phyloP scores from a whole-genome alignment of 2,329 filamentous ascomycete genomes.

The Leptographium radiaticola region DNA sequence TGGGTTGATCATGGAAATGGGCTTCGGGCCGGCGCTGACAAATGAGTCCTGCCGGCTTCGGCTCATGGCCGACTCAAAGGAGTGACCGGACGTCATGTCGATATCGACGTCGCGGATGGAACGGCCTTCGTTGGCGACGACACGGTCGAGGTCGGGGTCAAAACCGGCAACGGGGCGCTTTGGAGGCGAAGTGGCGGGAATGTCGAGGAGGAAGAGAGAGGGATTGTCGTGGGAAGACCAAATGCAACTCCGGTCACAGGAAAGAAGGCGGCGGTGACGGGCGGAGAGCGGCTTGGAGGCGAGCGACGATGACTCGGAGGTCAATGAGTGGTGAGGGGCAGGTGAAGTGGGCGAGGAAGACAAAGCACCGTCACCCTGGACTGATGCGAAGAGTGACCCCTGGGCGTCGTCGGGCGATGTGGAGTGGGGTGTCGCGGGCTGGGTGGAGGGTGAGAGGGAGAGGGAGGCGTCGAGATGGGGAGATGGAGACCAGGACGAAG shows the following conservation, averaged over 20 bases:
- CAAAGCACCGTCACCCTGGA: constrained; percentile 16
- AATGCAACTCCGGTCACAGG: background rate
- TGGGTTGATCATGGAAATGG: constrained; percentile 53
- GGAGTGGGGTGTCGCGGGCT: constrained; percentile 30
- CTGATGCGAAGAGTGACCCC: constrained; percentile 7
- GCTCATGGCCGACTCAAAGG: constrained; percentile 44
- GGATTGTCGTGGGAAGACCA: constrained; percentile 7
- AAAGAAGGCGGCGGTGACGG: constrained; percentile 5
- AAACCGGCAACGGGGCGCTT: constrained; percentile 2
- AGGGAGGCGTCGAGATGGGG: constrained; percentile 19
- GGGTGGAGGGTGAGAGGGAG: constrained; percentile 27
- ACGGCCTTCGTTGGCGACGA: constrained; percentile 29
- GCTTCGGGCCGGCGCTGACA: constrained; percentile 51
- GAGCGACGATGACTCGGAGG: constrained; percentile 1
- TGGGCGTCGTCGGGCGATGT: constrained; percentile 14
- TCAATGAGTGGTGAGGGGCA: background rate
- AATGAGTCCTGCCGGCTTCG: constrained; percentile 52
- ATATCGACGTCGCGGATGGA: constrained; percentile 19
- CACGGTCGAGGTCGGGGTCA: constrained; percentile 16
- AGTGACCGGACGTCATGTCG: constrained; percentile 46
- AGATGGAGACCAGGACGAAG: constrained; percentile 14
- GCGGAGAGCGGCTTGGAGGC: constrained; percentile 1
- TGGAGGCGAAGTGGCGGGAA: constrained; percentile 8
- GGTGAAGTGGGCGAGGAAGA: constrained; percentile 12
- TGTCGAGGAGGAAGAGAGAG: constrained; percentile 33